These are phyloP conservation scores for Podaxis pistillaris DNA, from an alignment of 768 basidiomycete genomes.

Conservation along the genomic window DNA sequence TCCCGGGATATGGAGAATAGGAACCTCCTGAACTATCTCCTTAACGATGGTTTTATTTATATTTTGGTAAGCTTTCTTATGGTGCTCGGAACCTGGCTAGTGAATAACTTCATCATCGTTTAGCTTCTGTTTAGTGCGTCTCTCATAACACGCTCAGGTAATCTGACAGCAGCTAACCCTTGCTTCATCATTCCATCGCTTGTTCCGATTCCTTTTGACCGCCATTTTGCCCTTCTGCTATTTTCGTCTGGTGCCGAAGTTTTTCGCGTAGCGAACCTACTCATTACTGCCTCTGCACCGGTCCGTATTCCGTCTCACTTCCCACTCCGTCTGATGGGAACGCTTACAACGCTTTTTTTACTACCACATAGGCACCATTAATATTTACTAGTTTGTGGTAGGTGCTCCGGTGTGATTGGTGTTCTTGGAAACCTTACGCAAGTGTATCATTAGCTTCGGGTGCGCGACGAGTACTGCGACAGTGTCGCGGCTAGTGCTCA, in stretches of 20 bases:
- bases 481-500: constrained; percentile 6
- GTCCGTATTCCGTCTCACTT: not conserved
- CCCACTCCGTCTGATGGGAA: not conserved
- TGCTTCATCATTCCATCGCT: not conserved
- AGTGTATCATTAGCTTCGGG: not conserved
- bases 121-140: constrained; percentile 10
- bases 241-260: not conserved
- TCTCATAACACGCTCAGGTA: not conserved
- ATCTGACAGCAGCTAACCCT: not conserved
- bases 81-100: not conserved
- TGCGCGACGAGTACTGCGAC: constrained; percentile 6
- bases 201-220: not conserved
- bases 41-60: constrained; percentile 5
- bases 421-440: not conserved
- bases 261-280: constrained; percentile 3
- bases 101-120: not conserved
- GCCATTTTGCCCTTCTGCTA: not conserved
- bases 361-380: constrained; percentile 1
- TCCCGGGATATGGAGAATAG: not conserved
- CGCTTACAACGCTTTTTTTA: not conserved
- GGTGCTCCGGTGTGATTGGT: not conserved
- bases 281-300: constrained; percentile 8
- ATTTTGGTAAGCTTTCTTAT: not conserved
- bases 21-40: not conserved
- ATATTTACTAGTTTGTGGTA: constrained; percentile 7